phyloP scores from a whole-genome alignment of 2,329 filamentous ascomycete species.

The Geoglossum cookeanum region DNA sequence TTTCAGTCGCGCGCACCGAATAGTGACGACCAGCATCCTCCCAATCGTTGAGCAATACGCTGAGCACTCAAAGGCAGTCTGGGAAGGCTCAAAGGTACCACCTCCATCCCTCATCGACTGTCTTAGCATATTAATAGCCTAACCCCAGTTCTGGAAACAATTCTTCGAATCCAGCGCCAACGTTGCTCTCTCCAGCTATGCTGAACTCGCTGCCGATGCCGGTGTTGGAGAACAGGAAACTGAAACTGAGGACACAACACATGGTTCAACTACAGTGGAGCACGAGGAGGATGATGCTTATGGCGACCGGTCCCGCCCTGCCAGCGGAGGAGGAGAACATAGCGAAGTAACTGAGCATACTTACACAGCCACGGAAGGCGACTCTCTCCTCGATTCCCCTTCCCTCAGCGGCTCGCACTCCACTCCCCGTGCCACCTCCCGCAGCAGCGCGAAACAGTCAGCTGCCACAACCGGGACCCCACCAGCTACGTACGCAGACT shows the following conservation, averaged over 20 bases:
- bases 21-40: constrained; percentile 83
- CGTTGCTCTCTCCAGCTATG: constrained; percentile 86
- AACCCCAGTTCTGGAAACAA: constrained; percentile 88
- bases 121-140: not conserved
- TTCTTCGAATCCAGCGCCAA: constrained; percentile 98
- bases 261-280: constrained; percentile 31
- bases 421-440: constrained; percentile 31
- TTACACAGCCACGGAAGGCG: constrained; percentile 30
- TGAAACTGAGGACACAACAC: constrained; percentile 32
- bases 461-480: not conserved
- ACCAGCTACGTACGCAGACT: constrained; percentile 36
- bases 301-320: constrained; percentile 4
- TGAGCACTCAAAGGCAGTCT: constrained; percentile 80
- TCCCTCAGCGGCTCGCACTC: constrained; percentile 32
- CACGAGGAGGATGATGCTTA: constrained; percentile 13
- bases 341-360: constrained; percentile 23
- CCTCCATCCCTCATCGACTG: constrained; percentile 4
- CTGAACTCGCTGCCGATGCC: constrained; percentile 50
- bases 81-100: constrained; percentile 81
- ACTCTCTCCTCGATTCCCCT: constrained; percentile 47
- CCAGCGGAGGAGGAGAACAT: constrained; percentile 11
- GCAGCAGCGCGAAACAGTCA: constrained; percentile 13
- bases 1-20: constrained; percentile 89
- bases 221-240: constrained; percentile 27
- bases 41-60: constrained; percentile 91